A percentile compares a stretch with the other conserved stretches of the same genome.
Conservation (phyloP, 371 early-diverging fungal genomes). For the Mucor indicus region DNA sequence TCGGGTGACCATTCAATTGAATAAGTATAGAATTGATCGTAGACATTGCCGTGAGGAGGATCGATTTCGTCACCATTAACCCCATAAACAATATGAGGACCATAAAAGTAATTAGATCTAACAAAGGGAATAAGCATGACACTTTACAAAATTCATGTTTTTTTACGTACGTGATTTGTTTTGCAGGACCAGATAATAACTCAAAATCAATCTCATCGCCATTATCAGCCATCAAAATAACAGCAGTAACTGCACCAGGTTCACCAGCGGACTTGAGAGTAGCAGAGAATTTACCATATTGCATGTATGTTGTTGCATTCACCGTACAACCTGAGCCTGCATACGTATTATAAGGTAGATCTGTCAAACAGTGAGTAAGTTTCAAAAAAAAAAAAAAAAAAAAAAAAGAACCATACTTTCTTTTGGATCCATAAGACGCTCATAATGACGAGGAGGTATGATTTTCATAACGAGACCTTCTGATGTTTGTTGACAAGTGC, state of each 20-base stretch:
- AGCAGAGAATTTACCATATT: slow-evolving; percentile 31
- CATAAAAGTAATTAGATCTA: slow-evolving; percentile 41
- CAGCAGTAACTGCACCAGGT: slow-evolving; percentile 42
- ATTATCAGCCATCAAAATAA: slow-evolving; percentile 36
- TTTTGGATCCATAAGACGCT: too few relatives aligned
- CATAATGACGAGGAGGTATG: slow-evolving; percentile 19
- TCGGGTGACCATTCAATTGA: slow-evolving; percentile 32
- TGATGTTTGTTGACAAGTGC: too few relatives aligned
- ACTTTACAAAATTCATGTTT: neutral
- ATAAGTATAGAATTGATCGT: slow-evolving; percentile 31
- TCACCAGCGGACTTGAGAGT: slow-evolving; percentile 28
- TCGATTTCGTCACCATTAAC: slow-evolving; percentile 28
- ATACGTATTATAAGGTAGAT: slow-evolving; percentile 26
- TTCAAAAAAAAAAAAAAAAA: too few relatives aligned
- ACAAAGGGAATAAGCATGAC: neutral
- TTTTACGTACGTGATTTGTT: slow-evolving; percentile 15
- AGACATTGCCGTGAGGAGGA: slow-evolving; percentile 12
- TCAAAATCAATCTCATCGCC: slow-evolving; percentile 47
- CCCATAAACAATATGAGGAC: slow-evolving; percentile 24
- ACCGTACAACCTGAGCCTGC: slow-evolving; percentile 35
- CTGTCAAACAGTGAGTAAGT: slow-evolving; percentile 9
- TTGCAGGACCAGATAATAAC: slow-evolving; percentile 15
- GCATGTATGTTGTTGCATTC: slow-evolving; percentile 33
- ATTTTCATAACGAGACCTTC: slow-evolving; percentile 35
- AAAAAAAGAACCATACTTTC: too few relatives aligned